A percentile compares a stretch with the other conserved stretches of the same genome.
These are phyloP conservation scores for Schwanniomyces pseudopolymorphus DNA, from an alignment of 805 yeast species.

Conservation along the genomic window DNA sequence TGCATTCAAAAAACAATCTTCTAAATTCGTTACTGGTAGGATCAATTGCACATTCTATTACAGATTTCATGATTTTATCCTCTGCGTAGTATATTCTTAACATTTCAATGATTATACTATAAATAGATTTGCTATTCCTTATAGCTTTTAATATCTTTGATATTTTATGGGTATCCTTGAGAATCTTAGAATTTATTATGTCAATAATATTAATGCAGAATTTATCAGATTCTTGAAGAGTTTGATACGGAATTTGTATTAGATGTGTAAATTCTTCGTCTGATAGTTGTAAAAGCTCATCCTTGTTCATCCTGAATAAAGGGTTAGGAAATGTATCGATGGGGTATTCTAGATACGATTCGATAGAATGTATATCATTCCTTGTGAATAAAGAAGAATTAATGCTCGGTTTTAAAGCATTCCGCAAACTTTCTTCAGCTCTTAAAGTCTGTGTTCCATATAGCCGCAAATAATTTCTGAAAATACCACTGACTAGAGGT, in stretches of 20 bases:
- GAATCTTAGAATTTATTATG: constrained; percentile 28
- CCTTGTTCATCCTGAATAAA: constrained; percentile 25
- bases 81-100: constrained; percentile 14
- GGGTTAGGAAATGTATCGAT: constrained; percentile 33
- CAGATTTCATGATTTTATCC: constrained; percentile 23
- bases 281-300: constrained; percentile 22
- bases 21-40: constrained; percentile 19
- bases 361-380: background rate
- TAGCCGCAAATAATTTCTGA: background rate
- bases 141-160: constrained; percentile 19
- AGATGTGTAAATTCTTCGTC: constrained; percentile 24
- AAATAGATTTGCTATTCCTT: constrained; percentile 14
- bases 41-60: constrained; percentile 24
- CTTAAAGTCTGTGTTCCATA: background rate
- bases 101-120: constrained; percentile 13
- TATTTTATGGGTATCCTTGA: constrained; percentile 23
- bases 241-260: constrained; percentile 21
- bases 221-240: constrained; percentile 22
- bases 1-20: constrained; percentile 14
- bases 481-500: background rate
- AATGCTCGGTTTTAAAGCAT: constrained; percentile 5
- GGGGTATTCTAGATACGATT: constrained; percentile 12
- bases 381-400: constrained; percentile 15
- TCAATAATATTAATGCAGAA: constrained; percentile 29
- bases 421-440: background rate